Evolutionary conservation across 2,329 filamentous ascomycete species (phyloP).

Genomic region (Septoria linicola): DNA sequence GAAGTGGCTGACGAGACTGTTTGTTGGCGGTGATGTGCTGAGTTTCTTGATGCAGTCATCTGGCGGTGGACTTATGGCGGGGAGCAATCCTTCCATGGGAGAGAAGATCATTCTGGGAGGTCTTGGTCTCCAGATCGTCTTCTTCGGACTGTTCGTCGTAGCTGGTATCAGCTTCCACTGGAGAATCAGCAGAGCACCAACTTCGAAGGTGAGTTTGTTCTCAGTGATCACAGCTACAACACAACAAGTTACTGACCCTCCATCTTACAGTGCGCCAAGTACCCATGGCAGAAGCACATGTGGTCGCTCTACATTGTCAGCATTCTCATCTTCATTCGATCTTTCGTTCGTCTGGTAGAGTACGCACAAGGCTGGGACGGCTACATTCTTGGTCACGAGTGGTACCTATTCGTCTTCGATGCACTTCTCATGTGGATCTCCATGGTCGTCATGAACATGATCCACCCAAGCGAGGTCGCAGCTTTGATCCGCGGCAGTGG

Average conservation of each 20-base stretch:
- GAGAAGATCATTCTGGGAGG: constrained; percentile 51
- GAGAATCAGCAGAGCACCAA: constrained; percentile 23
- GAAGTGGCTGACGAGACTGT: constrained; percentile 49
- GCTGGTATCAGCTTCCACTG: constrained; percentile 34
- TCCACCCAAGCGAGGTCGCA: constrained; percentile 21
- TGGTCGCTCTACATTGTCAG: constrained; percentile 46
- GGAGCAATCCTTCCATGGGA: constrained; percentile 34
- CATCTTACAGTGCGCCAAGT: background rate
- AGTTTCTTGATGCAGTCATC: constrained; percentile 48
- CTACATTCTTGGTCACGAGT: constrained; percentile 42
- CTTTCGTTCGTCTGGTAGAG: constrained; percentile 51
- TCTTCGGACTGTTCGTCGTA: constrained; percentile 52
- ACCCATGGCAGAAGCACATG: constrained; percentile 42
- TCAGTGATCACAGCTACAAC: background rate
- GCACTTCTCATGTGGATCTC: constrained; percentile 20
- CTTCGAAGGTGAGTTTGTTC: constrained; percentile 18
- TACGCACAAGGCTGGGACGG: constrained; percentile 49
- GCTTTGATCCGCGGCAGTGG: constrained; percentile 20
- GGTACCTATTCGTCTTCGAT: constrained; percentile 29
- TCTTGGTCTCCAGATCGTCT: constrained; percentile 51
- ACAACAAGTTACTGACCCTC: background rate
- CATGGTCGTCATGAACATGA: constrained; percentile 20
- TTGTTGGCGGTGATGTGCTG: constrained; percentile 50
- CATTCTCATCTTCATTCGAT: constrained; percentile 50
- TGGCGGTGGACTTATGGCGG: constrained; percentile 9